These are phyloP conservation scores for Gypsophila paniculata DNA, from an alignment of 179 eudicot genomes.

Conservation along the genomic window DNA sequence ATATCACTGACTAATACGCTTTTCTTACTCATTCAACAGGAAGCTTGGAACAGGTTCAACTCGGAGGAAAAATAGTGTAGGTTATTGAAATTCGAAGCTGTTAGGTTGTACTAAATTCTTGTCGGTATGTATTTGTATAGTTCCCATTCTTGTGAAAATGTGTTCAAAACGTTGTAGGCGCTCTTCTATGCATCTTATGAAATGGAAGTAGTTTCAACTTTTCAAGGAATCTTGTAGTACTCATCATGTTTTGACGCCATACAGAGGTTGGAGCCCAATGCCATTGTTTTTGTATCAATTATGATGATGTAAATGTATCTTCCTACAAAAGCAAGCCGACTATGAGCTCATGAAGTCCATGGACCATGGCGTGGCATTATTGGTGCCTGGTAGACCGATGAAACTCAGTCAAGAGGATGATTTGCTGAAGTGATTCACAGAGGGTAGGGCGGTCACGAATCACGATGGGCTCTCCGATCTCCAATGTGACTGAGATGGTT, in stretches of 20 bases:
- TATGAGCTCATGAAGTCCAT: neutral
- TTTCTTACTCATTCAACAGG: slow-evolving; percentile 26
- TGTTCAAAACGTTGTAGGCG: slow-evolving; percentile 14
- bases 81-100: slow-evolving; percentile 2
- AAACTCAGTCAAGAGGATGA: neutral
- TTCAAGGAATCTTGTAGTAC: slow-evolving; percentile 3
- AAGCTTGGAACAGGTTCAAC: slow-evolving; percentile 42
- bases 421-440: neutral
- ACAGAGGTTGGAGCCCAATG: neutral
- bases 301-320: too few relatives aligned
- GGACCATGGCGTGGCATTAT: too few relatives aligned
- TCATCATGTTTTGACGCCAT: slow-evolving; percentile 4
- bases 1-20: too few relatives aligned
- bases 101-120: slow-evolving; percentile 9
- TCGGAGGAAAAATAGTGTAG: slow-evolving; percentile 38
- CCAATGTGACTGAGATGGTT: too few relatives aligned
- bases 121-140: slow-evolving; percentile 28
- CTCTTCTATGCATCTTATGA: slow-evolving; percentile 11
- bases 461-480: too few relatives aligned
- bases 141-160: slow-evolving; percentile 19
- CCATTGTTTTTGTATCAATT: neutral
- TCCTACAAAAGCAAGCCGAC: too few relatives aligned
- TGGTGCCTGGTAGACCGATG: neutral
- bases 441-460: too few relatives aligned
- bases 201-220: slow-evolving; percentile 12